phyloP scores from a whole-genome alignment of 805 yeast species.

The Scheffersomyces stipitis region DNA sequence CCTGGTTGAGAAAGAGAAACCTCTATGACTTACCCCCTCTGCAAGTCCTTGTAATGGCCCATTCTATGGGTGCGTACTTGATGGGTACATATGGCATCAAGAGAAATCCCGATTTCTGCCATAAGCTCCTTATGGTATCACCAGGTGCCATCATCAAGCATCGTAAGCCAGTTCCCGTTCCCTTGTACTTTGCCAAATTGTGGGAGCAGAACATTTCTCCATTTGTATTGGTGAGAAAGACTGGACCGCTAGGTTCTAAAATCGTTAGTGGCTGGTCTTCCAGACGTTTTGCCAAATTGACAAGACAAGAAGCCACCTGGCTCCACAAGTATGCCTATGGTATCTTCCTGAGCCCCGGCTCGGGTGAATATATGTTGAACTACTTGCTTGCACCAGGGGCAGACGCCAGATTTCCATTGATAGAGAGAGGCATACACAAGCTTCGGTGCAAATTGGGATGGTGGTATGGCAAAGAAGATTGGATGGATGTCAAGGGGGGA shows the following conservation, averaged over 20 bases:
- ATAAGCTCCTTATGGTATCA: constrained; percentile 72
- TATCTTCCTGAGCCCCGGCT: constrained; percentile 82
- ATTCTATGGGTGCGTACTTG: constrained; percentile 90
- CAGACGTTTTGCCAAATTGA: constrained; percentile 68
- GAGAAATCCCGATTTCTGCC: constrained; percentile 56
- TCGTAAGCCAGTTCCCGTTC: constrained; percentile 47
- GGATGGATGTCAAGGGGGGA: constrained; percentile 61
- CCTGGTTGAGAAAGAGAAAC: constrained; percentile 58
- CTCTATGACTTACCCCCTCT: constrained; percentile 28
- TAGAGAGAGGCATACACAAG: constrained; percentile 47
- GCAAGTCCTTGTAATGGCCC: constrained; percentile 68
- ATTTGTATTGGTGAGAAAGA: constrained; percentile 69
- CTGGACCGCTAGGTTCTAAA: constrained; percentile 83
- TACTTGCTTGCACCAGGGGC: constrained; percentile 90
- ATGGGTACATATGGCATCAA: constrained; percentile 65
- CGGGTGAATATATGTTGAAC: constrained; percentile 90
- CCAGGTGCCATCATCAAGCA: constrained; percentile 83
- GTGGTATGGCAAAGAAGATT: constrained; percentile 80
- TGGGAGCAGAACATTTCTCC: constrained; percentile 93
- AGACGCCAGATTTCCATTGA: constrained; percentile 73
- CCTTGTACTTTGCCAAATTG: constrained; percentile 72
- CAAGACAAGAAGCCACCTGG: constrained; percentile 43
- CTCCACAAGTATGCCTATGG: constrained; percentile 81
- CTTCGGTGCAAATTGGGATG: constrained; percentile 66
- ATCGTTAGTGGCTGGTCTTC: constrained; percentile 88